phyloP scores from a whole-genome alignment of 2,329 filamentous ascomycete species.

The Penicillium sp. region DNA sequence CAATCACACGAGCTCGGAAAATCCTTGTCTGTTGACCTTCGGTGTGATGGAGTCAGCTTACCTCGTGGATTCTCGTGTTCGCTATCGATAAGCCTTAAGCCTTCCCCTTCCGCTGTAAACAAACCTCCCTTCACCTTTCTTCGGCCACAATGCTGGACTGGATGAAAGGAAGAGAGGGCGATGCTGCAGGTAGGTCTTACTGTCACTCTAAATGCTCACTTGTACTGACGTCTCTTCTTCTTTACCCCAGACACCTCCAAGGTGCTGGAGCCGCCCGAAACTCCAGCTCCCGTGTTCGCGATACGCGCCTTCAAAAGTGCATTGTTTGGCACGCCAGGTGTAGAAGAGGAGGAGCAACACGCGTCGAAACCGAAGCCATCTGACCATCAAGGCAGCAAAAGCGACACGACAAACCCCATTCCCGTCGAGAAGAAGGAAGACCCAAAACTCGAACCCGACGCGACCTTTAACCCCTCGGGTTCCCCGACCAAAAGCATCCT shows the following conservation, averaged over 20 bases:
- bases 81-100: conserved; percentile 17
- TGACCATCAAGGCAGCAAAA: conserved; percentile 20
- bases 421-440: conserved; percentile 18
- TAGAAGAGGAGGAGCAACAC: conserved; percentile 39
- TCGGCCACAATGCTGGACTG: conserved; percentile 22
- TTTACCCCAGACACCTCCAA: conserved; percentile 43
- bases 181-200: conserved; percentile 15
- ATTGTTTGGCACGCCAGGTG: conserved; percentile 59
- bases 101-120: conserved; percentile 29
- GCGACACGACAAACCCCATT: conserved; percentile 18
- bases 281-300: conserved; percentile 62
- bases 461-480: conserved; percentile 29
- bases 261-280: conserved; percentile 56
- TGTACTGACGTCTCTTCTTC: background rate
- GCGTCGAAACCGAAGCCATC: conserved; percentile 12
- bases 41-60: background rate
- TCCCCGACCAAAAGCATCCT: conserved; percentile 60
- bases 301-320: conserved; percentile 62
- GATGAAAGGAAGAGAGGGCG: conserved; percentile 22
- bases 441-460: conserved; percentile 23
- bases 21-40: background rate
- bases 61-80: background rate
- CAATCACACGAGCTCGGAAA: background rate
- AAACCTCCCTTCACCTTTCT: conserved; percentile 26
- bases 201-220: background rate